Evolutionary conservation across 163 green algal species (phyloP), one percentile per base, ranked within the genome.

Genomic region (Volvox carteri): DNA sequence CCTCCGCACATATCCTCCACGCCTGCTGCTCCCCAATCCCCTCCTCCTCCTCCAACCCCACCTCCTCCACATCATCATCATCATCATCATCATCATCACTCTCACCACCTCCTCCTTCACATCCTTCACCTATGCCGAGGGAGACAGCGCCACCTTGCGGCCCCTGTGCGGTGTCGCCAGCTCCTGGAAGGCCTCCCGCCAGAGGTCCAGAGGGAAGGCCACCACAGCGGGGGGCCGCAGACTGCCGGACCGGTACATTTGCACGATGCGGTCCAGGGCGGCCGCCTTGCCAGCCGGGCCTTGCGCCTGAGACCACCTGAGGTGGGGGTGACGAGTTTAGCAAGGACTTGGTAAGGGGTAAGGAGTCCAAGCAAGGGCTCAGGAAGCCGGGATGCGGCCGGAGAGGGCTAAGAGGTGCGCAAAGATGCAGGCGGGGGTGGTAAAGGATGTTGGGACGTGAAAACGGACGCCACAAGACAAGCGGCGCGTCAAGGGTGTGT

Each of bases 171-270:
- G 42, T 28, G 30, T 3, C n/a, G 37, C 54, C 28, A 73, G 65
- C 18, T 25, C 37, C 11, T 52, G 77, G 11, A 96, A 85, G 18
- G 94, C 94, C 4, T 93, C 79, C 35, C 78, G 14, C 74, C 84
- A 96, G 14, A 70, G 18, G 4, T 75, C 75, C 41, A 96, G 80
- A 9, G 90, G 81, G 68, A 94, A 88, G 48, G 75, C 5, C 48
- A 21, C 19, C 48, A 73, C 76, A 50, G 41, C 14, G 1, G 91
- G 91, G 41, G 91, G 35, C 46, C 1, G 56, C 58, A 93, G 44
- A 9, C 23, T 8, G 1, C 88, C 88, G 4, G 74, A 25, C 9
- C 68, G 28, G 78, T 87, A 91, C 42, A 90, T 33, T 8, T 35
- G 60, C 9, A 78, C 88, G 42, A 93, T 60, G 4, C 46, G 16